phyloP scores from a whole-genome alignment of 371 early-diverging fungal species.

The Gilbertella persicaria region DNA sequence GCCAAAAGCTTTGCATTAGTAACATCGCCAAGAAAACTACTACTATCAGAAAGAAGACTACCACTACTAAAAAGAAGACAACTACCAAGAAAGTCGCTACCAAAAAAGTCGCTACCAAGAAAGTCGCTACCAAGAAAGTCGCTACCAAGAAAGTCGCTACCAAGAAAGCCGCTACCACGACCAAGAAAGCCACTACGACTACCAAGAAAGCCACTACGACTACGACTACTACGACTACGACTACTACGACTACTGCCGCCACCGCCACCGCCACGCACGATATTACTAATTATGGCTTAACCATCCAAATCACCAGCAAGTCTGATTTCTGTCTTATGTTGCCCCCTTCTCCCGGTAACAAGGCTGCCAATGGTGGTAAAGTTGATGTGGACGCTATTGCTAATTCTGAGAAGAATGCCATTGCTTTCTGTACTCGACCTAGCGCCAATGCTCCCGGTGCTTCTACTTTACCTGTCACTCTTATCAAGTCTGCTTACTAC shows the following conservation, averaged over 20 bases:
- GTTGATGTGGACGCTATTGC: conserved; percentile 28
- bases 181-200: conserved; percentile 3
- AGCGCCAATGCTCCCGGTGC: conserved; percentile 31
- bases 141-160: conserved; percentile 11
- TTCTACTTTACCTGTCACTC: conserved; percentile 26
- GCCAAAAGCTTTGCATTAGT: conserved; percentile 19
- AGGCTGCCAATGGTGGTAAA: conserved; percentile 22
- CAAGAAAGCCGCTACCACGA: conserved; percentile 10
- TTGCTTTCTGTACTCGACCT: conserved; percentile 40
- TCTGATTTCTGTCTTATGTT: conserved; percentile 34
- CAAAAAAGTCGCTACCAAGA: conserved; percentile 5
- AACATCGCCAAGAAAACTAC: conserved; percentile 5
- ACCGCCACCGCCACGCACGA: conserved; percentile 1
- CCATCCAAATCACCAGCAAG: conserved; percentile 19
- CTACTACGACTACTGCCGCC: neutral
- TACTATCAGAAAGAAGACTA: conserved; percentile 2
- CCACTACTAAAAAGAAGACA: conserved; percentile 7
- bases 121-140: conserved; percentile 5
- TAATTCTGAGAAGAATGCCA: conserved; percentile 31
- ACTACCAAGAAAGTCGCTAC: neutral
- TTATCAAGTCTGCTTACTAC: conserved; percentile 32
- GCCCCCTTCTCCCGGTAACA: conserved; percentile 29
- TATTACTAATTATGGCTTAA: conserved; percentile 16
- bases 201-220: conserved; percentile 3
- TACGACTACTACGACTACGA: conserved; percentile 6